A percentile compares a stretch with the other conserved stretches of the same genome.
These are phyloP conservation scores for Candida xiaguanensis DNA, from an alignment of 805 yeast species.

Conservation along the genomic window DNA sequence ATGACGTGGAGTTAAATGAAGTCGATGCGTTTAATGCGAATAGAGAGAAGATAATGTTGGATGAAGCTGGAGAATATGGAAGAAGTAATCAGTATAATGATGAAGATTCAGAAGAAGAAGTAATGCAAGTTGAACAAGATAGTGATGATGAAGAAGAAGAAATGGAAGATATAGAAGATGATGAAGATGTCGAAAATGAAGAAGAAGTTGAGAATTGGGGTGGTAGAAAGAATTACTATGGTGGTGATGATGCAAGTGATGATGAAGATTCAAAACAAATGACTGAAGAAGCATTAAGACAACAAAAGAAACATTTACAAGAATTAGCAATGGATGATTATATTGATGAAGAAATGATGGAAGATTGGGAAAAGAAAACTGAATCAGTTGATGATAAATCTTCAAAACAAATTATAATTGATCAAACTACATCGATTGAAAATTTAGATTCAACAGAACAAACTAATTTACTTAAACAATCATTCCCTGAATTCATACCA, in stretches of 20 bases:
- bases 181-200: constrained; percentile 22
- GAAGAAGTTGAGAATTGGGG: constrained; percentile 41
- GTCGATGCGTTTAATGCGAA: constrained; percentile 65
- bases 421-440: constrained; percentile 31
- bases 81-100: constrained; percentile 19
- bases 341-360: constrained; percentile 69
- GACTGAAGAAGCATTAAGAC: constrained; percentile 83
- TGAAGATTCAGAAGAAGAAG: constrained; percentile 50
- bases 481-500: constrained; percentile 84
- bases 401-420: constrained; percentile 23
- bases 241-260: constrained; percentile 65
- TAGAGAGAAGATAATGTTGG: constrained; percentile 53
- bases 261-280: constrained; percentile 74
- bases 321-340: constrained; percentile 64
- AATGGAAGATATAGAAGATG: constrained; percentile 34
- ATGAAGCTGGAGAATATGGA: constrained; percentile 49
- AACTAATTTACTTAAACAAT: constrained; percentile 49
- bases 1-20: constrained; percentile 51
- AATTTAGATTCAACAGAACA: constrained; percentile 51
- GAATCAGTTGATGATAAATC: constrained; percentile 41
- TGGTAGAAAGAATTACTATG: constrained; percentile 48
- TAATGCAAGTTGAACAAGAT: constrained; percentile 32
- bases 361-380: constrained; percentile 67
- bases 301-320: constrained; percentile 70
- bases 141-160: constrained; percentile 35